Evolutionary conservation across 441 rosid species (phyloP).

Genomic region (Corymbia citriodora): DNA sequence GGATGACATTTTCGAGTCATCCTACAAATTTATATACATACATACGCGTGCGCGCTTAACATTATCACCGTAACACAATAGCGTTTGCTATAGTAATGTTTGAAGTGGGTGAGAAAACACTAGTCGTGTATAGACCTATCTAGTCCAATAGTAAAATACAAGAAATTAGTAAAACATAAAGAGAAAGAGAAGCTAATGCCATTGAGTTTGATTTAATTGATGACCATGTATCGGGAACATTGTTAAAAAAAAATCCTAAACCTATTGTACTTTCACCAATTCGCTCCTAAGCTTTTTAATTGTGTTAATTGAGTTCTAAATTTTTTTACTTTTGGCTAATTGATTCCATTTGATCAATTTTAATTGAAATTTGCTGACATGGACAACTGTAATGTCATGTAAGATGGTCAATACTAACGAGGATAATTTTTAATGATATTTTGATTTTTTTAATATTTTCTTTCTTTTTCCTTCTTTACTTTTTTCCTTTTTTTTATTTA

Average conservation of each 20-base stretch:
- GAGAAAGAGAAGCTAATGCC: background rate
- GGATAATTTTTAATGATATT: no score
- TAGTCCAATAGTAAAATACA: background rate
- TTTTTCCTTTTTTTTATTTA: no score
- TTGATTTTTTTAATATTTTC: no score
- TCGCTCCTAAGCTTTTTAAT: accelerated
- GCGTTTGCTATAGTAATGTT: accelerated
- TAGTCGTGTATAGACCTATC: background rate
- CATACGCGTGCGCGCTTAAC: background rate
- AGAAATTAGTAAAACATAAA: no score
- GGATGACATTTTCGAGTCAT: background rate
- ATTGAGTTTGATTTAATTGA: background rate
- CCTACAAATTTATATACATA: background rate
- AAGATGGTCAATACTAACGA: accelerated
- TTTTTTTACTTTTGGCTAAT: accelerated
- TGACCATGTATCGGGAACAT: accelerated
- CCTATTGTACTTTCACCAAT: no score
- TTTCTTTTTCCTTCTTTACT: no score
- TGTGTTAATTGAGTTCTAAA: no score
- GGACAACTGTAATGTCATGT: accelerated
- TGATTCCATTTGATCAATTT: accelerated
- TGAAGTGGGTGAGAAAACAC: background rate
- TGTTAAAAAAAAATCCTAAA: no score
- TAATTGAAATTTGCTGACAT: accelerated
- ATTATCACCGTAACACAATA: accelerated